Percentiles rank a stretch among this genome's conserved stretches.
These are phyloP conservation scores for Ophiognomonia clavigignenti-juglandacearum DNA, from an alignment of 2,329 filamentous ascomycete species.

Conservation along the genomic window DNA sequence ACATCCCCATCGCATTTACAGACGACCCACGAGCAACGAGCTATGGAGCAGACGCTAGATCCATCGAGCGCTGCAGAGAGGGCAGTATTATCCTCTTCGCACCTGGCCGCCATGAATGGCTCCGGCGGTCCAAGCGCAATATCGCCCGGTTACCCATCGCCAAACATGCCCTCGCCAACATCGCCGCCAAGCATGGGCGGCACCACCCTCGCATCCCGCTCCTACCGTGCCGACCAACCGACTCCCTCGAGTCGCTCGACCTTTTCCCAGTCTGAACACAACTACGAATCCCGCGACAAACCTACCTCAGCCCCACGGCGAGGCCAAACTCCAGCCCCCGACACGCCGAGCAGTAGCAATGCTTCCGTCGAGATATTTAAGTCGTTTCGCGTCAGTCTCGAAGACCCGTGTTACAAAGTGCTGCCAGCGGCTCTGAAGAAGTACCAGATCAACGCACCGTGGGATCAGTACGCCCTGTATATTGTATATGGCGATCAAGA, in stretches of 20 bases:
- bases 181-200: constrained; percentile 54
- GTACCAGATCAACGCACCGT: constrained; percentile 97
- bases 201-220: constrained; percentile 53
- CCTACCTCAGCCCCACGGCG: constrained; percentile 43
- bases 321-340: constrained; percentile 57
- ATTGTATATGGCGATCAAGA: constrained; percentile 99
- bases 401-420: constrained; percentile 96
- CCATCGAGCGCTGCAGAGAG: constrained; percentile 64
- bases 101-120: constrained; percentile 66
- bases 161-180: constrained; percentile 66
- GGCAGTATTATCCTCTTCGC: constrained; percentile 62
- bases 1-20: constrained; percentile 70
- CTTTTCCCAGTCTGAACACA: constrained; percentile 46
- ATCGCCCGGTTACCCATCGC: constrained; percentile 55
- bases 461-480: constrained; percentile 95
- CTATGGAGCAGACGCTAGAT: constrained; percentile 61
- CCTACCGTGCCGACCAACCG: constrained; percentile 53
- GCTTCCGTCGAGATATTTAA: constrained; percentile 93
- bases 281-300: constrained; percentile 33
- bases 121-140: constrained; percentile 43
- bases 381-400: constrained; percentile 95
- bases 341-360: constrained; percentile 50
- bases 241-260: constrained; percentile 52
- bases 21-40: constrained; percentile 62
- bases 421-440: constrained; percentile 92